A percentile compares a stretch with the other conserved stretches of the same genome.
Evolutionary conservation across 495 filamentous ascomycete species (phyloP).

Genomic region (Xylaria bambusicola): DNA sequence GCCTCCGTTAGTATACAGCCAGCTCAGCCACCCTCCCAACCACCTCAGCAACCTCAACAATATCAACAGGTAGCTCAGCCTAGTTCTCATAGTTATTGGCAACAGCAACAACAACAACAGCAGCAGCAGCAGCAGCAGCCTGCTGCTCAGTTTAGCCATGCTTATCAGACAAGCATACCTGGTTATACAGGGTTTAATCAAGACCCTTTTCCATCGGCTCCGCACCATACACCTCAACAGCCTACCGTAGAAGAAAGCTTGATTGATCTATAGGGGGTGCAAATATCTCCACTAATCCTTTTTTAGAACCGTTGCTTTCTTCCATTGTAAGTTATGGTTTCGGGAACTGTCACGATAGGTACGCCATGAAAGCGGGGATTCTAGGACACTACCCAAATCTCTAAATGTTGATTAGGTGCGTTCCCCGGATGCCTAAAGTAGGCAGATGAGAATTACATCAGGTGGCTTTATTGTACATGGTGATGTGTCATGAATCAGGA

Average conservation of each 20-base stretch:
- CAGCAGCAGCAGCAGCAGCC: constrained; percentile 20
- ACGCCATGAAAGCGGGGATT: too few relatives aligned
- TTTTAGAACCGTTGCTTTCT: neutral
- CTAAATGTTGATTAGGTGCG: too few relatives aligned
- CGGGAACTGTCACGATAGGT: too few relatives aligned
- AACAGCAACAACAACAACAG: constrained; percentile 1
- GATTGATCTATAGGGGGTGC: constrained; percentile 70
- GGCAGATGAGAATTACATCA: too few relatives aligned
- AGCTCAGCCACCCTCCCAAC: constrained; percentile 32
- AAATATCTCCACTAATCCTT: neutral
- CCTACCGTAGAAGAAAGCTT: constrained; percentile 82
- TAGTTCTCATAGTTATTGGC: constrained; percentile 44
- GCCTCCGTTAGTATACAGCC: constrained; percentile 41
- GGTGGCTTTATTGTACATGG: too few relatives aligned
- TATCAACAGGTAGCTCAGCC: constrained; percentile 37
- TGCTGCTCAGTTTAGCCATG: constrained; percentile 41
- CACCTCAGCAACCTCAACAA: constrained; percentile 28
- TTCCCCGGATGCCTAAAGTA: too few relatives aligned
- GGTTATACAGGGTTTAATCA: constrained; percentile 60
- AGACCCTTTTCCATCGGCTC: constrained; percentile 66
- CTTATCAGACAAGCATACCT: constrained; percentile 45
- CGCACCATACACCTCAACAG: constrained; percentile 61
- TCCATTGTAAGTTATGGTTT: too few relatives aligned
- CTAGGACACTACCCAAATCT: too few relatives aligned
- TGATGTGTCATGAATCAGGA: too few relatives aligned